Evolutionary conservation across 352 stramenopile species (phyloP).

Genomic region (Phytophthora fragariae): DNA sequence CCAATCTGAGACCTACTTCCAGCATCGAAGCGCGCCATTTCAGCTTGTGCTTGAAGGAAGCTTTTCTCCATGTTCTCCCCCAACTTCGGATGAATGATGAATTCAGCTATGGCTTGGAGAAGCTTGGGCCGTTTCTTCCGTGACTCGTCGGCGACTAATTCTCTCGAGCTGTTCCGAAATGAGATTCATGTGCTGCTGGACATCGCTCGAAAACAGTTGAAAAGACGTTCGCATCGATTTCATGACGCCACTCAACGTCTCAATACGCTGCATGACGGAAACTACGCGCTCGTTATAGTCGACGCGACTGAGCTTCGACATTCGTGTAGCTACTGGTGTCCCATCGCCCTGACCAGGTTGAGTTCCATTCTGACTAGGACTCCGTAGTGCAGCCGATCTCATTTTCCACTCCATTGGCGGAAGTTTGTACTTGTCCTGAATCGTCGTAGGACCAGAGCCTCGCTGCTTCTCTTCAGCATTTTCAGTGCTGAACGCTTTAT

Average conservation of each 20-base stretch:
- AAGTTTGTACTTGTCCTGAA: constrained; percentile 58
- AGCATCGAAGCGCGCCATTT: constrained; percentile 44
- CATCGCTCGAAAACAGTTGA: constrained; percentile 59
- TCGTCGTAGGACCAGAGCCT: constrained; percentile 31
- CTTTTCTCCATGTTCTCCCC: constrained; percentile 52
- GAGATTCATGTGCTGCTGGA: constrained; percentile 60
- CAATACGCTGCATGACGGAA: constrained; percentile 43
- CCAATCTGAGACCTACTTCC: constrained; percentile 6
- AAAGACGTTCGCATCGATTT: constrained; percentile 65
- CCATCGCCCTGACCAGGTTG: neutral
- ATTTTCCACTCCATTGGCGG: constrained; percentile 43
- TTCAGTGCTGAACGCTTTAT: neutral
- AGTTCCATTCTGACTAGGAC: neutral
- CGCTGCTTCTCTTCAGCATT: neutral
- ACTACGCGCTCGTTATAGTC: constrained; percentile 54
- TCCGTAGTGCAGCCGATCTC: neutral
- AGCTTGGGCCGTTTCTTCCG: constrained; percentile 27
- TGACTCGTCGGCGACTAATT: constrained; percentile 35
- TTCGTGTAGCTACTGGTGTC: neutral
- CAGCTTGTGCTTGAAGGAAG: constrained; percentile 48
- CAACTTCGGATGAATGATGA: neutral
- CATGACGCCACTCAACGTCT: constrained; percentile 45
- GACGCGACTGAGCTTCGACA: constrained; percentile 36
- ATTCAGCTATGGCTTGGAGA: constrained; percentile 12
- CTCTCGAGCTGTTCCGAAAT: constrained; percentile 62